Base-by-base conservation (phyloP, 1,139 yeast genomes). In the Hansenula lynferdii region DNA sequence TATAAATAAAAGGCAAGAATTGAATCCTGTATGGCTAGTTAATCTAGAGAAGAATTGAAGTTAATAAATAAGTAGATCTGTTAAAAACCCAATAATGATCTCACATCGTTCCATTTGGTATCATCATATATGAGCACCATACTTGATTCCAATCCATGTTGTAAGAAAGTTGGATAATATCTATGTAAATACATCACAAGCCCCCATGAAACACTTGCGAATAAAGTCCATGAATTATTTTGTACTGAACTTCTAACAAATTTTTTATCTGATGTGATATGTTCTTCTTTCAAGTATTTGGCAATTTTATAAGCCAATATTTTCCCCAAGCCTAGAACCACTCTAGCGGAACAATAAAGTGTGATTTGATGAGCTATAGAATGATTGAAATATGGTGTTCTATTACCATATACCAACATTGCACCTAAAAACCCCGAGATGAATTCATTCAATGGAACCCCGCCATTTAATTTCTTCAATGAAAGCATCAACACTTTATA, bases 171-270 rank as follows among this genome's bases (percentile, higher is more conserved):
- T 8, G 85, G 83, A 46, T 83, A 82, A 44, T 67, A 66, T 44
- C 81, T 74, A 60, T 81, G 84, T 39, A 85, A 67, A 51, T 75
- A 69, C 92, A 85, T 83, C 36, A 84, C 86, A 36, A 75, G 58
- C 0, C 81, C 94, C 95, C 95, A 85, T 9, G 80, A 69, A 8
- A 78, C 45, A n/a, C 83, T 76, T 2, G 90, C 83, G 55, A 80
- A 77, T 39, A 73, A 59, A 35, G 77, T 69, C 90, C 90, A 84
- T 5, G 80, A 65, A n/a, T 64, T 43, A 62, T 60, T 47, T 60
- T 69, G 54, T 48, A 60, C 50, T 60, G 65, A 51, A 62, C 70
- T 36, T 49, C 56, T 36, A 50, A 51, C 18, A 54, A 56, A 44
- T 60, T 62, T 31, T 38, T 66, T 69, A 28, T 54, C 43, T 10